Evolutionary conservation across 2,329 filamentous ascomycete species (phyloP), one percentile per base, ranked within the genome.

Genomic region (Pyrenochaeta sp.): DNA sequence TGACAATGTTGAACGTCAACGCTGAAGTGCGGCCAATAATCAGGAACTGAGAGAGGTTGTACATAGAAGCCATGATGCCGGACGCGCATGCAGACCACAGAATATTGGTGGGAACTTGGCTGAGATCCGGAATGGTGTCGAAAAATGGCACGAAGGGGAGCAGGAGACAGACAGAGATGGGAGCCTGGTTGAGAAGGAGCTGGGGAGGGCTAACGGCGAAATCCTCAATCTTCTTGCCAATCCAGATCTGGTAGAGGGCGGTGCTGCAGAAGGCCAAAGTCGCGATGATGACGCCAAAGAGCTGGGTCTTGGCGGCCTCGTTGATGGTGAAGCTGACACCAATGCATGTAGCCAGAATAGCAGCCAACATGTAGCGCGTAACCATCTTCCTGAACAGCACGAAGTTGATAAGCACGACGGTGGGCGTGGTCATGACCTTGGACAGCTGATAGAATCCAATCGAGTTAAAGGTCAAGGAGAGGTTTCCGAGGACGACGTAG

Each of bases 371-470:
- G 53, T 63, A 72, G 6, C 58, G 51, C 7, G 73, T 72, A 29
- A 76, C 68, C 7, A 70, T 67, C 53, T 74, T 76, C 11, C 66
- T 58, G 59, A 77, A 73, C 24, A 73, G 62, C 35, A 75, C 42
- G 44, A 74, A 76, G 63, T 75, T 75, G 53, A 77, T 70, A 13
- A 76, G 51, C 22, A 75, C 74, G 15, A 77, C 74, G 36, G 70
- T 74, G 9, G 74, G 74, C 1, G 74, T 76, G 7, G 74, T 77
- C 74, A 77, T 76, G 45, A 76, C 74, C 58, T 77, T 77, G 41
- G 74, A 74, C 18, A 77, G 65, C 56, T 76, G 74, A 61, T 77
- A 77, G 59, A 76, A 76, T 32, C 74, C 74, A 47, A 77, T 72
- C 18, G 72, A 71, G 63, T 77, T 77, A 58, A 72, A 75, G 13